Base-by-base conservation (phyloP, 139 green algal species). In the Tetratostichococcus sp. region DNA sequence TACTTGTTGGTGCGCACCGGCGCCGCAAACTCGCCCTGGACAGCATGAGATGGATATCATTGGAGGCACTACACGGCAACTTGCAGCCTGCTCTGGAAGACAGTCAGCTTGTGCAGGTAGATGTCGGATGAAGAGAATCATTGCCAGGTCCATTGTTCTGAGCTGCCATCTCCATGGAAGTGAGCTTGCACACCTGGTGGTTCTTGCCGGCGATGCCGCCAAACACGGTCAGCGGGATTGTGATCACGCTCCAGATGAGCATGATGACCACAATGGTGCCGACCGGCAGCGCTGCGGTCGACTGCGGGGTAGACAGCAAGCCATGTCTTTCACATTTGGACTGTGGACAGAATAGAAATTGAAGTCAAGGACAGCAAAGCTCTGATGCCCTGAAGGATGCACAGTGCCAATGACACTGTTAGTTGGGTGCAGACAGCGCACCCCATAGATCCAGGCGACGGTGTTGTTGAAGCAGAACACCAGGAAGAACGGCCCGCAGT, bases 1-100 rank as follows among this genome's bases (percentile, higher is more conserved):
- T 92, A 93, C 85, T 97, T 97, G 77, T 86, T 96, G 31, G 92
- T 95, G 71, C 93, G 87, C 80, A 81, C 89, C 4, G 90, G 90
- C 1, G 91, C 85, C 28, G 83, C 79, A 72, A 94, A 92, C 72
- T 92, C 87, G 23, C 91, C 85, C 2, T 71, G 72, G 69, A 19
- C 34, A n/a, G 50, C 39, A 50, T n/a, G n/a, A n/a, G 39, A 50
- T 21, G 11, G 39, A 50, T 50, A 11, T 6, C 39, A 50, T 50
- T 21, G 8, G 6, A 6, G 6, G 11, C 39, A 50, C 8, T 50
- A 50, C 39, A n/a, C n/a, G n/a, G 39, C 39, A 50, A 50, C 39
- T 50, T 50, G 8, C 39, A 50, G 39, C 39, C 14, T 50, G 8
- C 39, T n/a, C n/a, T 22, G 39, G 8, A 50, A 50, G 39, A 14